These are phyloP conservation scores for Hypoxylon rubiginosum DNA, from an alignment of 2,329 filamentous ascomycete species.

Conservation along the genomic window DNA sequence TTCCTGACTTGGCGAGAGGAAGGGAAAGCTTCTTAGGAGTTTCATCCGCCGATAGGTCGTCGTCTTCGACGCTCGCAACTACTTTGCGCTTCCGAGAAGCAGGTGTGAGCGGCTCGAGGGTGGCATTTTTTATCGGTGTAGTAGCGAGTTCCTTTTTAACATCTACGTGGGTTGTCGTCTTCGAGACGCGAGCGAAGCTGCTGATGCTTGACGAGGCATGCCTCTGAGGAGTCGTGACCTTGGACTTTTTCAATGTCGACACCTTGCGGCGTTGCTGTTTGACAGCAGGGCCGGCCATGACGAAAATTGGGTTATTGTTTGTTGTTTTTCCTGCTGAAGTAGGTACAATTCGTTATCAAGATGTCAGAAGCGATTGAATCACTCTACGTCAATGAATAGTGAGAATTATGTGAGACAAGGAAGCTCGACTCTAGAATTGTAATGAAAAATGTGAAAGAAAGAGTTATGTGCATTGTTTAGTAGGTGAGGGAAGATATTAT, in stretches of 20 bases:
- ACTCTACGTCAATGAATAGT: constrained; percentile 17
- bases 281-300: constrained; percentile 47
- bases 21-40: constrained; percentile 38
- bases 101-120: constrained; percentile 55
- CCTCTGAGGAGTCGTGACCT: constrained; percentile 44
- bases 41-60: constrained; percentile 52
- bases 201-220: constrained; percentile 56
- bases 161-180: constrained; percentile 52
- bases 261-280: constrained; percentile 50
- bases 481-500: constrained; percentile 21
- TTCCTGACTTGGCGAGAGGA: constrained; percentile 29
- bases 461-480: constrained; percentile 22
- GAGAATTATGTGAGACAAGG: constrained; percentile 22
- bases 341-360: constrained; percentile 10
- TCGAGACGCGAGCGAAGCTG: constrained; percentile 64
- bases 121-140: constrained; percentile 59
- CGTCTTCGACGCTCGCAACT: constrained; percentile 47
- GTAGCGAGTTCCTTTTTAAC: constrained; percentile 54
- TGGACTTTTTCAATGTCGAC: constrained; percentile 35
- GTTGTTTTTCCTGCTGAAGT: constrained; percentile 5
- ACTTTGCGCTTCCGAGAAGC: constrained; percentile 55
- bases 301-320: constrained; percentile 28
- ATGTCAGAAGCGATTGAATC: constrained; percentile 8
- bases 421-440: constrained; percentile 21
- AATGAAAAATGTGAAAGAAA: constrained; percentile 21